Evolutionary conservation across 257 asterid genomes (phyloP).

Genomic region (Rhazya stricta): DNA sequence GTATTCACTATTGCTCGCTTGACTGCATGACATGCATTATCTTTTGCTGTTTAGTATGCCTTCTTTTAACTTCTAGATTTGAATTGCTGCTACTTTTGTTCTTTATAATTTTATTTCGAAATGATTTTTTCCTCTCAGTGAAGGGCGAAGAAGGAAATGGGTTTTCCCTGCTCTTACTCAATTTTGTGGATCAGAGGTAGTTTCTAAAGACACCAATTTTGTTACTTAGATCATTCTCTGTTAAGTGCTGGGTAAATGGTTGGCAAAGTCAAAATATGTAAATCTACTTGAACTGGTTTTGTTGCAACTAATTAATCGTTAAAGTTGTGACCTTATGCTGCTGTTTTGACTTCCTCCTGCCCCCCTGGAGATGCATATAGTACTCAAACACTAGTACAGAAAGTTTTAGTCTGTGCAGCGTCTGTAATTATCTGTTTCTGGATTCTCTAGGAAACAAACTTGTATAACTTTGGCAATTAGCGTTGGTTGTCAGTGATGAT

Average conservation of each 20-base stretch:
- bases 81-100: background rate
- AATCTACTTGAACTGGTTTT: background rate
- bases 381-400: background rate
- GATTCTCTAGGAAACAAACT: background rate
- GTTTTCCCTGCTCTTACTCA: constrained; percentile 71
- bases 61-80: background rate
- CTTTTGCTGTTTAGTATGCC: background rate
- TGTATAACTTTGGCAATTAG: background rate
- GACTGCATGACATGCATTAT: background rate
- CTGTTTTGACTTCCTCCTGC: background rate
- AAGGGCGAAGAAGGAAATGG: constrained; percentile 96
- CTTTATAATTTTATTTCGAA: background rate
- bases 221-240: background rate
- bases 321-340: background rate
- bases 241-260: background rate
- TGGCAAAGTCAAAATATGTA: background rate
- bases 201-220: constrained; percentile 10
- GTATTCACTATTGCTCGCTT: background rate
- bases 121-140: constrained; percentile 45
- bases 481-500: background rate
- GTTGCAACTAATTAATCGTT: background rate
- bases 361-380: background rate
- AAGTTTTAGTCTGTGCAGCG: background rate
- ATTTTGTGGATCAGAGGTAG: constrained; percentile 48
- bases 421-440: background rate